phyloP scores from a whole-genome alignment of 2,329 filamentous ascomycete species.

The Colletotrichum tofieldiae region DNA sequence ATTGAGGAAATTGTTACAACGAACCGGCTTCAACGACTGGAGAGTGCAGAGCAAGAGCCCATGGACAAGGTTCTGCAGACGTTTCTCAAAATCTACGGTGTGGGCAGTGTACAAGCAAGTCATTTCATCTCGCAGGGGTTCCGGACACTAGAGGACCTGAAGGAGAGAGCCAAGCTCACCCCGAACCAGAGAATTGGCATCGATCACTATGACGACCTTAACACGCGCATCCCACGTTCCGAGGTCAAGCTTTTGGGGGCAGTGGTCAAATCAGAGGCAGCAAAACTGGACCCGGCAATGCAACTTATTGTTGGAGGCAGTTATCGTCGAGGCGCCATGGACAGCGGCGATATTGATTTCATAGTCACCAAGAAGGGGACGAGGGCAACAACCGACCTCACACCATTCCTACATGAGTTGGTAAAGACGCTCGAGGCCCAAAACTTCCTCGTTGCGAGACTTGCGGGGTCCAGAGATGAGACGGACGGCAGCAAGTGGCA shows the following conservation, averaged over 20 bases:
- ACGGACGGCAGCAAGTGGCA: slow-evolving; percentile 85
- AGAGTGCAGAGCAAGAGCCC: slow-evolving; percentile 78
- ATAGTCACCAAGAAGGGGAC: slow-evolving; percentile 82
- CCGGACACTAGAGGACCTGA: slow-evolving; percentile 81
- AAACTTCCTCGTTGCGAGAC: slow-evolving; percentile 78
- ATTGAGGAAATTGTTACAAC: slow-evolving; percentile 92
- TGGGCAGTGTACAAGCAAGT: slow-evolving; percentile 78
- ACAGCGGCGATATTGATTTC: slow-evolving; percentile 87
- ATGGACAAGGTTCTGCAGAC: slow-evolving; percentile 75
- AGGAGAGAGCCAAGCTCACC: slow-evolving; percentile 73
- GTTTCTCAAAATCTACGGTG: slow-evolving; percentile 87
- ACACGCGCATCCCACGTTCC: slow-evolving; percentile 80
- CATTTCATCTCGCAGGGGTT: slow-evolving; percentile 85
- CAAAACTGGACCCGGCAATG: slow-evolving; percentile 73
- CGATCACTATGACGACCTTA: slow-evolving; percentile 85
- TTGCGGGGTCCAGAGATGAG: slow-evolving; percentile 70
- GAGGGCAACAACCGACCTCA: slow-evolving; percentile 67
- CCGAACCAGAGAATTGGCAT: slow-evolving; percentile 82
- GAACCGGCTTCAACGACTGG: slow-evolving; percentile 78
- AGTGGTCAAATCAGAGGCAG: slow-evolving; percentile 73
- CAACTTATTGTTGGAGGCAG: slow-evolving; percentile 86
- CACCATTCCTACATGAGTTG: slow-evolving; percentile 74
- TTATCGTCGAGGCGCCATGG: slow-evolving; percentile 83
- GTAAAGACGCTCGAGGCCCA: slow-evolving; percentile 72
- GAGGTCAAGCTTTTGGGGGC: slow-evolving; percentile 82